Base-by-base conservation (phyloP, 257 asterid genomes). In the Plectranthus barbatus region DNA sequence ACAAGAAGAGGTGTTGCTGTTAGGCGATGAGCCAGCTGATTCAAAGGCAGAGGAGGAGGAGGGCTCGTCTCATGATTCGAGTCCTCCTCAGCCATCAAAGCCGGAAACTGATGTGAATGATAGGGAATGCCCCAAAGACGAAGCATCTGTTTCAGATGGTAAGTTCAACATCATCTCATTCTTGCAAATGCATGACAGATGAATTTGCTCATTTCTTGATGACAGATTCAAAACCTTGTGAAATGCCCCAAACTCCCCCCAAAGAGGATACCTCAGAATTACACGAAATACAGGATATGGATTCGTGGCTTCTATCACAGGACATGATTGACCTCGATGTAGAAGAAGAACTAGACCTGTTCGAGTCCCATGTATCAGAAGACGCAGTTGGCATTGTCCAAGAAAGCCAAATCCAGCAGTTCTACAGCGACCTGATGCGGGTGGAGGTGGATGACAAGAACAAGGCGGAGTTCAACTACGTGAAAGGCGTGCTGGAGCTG, bases 401-500 rank as follows among this genome's bases (percentile, higher is more conserved):
- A 9, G 84, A 74, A 65, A 66, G 41, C 19, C 65, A 66, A 19
- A 17, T 55, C n/a, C 55, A 54, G 52, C 71, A 76, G 46, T 46
- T 58, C 58, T 69, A 64, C 64, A 34, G 56, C 0, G 66, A 77
- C 26, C 72, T 72, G 6, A 52, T 72, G 41, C 75, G 44, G 5
- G 26, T 75, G 57, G 75, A 56, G 5, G 77, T 74, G n/a, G 87
- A 78, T 49, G 41, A 57, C 10, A 79, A 77, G 70, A 65, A 80
- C 24, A 62, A 72, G 62, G 59, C 79, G 0, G 90, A 81, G 57
- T 88, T 83, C 84, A 69, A 77, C 46, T 86, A 75, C 56, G 93
- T 86, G 21, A 83, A 61, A 55, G 86, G 82, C 31, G 79, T 88
- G 12, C 52, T 91, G 29, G 86, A 86, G 34, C 74, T 80, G 7